A percentile compares a stretch with the other conserved stretches of the same genome.
Conservation (phyloP, 2,329 filamentous ascomycete genomes). For the Shiraia bambusicola region DNA sequence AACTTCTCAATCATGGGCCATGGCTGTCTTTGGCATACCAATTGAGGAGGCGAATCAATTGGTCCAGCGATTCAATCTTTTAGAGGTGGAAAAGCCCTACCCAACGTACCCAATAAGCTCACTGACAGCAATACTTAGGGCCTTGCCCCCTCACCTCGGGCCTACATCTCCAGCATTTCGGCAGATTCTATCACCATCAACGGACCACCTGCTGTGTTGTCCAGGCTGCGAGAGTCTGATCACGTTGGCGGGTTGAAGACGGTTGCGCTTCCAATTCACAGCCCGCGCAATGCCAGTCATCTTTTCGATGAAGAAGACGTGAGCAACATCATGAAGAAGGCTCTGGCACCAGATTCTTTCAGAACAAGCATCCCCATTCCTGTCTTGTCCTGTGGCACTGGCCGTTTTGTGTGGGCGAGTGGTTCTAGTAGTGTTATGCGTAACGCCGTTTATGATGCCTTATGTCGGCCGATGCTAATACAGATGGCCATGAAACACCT, state of each 20-base stretch:
- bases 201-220: constrained; percentile 1
- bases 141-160: no score
- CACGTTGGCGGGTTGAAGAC: neutral
- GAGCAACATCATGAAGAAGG: neutral
- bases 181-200: neutral
- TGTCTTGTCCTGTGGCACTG: neutral
- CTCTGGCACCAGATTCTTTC: neutral
- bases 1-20: no score
- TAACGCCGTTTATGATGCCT: no score
- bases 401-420: neutral
- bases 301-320: constrained; percentile 2
- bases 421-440: no score
- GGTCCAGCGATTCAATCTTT: no score
- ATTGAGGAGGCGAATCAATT: no score
- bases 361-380: neutral
- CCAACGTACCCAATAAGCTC: no score
- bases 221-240: neutral
- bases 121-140: no score
- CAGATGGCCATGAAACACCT: no score
- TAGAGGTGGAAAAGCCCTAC: no score
- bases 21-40: no score
- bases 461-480: no score
- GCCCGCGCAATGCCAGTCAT: constrained; percentile 4
- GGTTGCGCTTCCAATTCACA: constrained; percentile 2
- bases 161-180: neutral